A percentile compares a stretch with the other conserved stretches of the same genome.
Evolutionary conservation across 176 grass and related monocot genomes (phyloP).

Genomic region (Aegilops tauschii): DNA sequence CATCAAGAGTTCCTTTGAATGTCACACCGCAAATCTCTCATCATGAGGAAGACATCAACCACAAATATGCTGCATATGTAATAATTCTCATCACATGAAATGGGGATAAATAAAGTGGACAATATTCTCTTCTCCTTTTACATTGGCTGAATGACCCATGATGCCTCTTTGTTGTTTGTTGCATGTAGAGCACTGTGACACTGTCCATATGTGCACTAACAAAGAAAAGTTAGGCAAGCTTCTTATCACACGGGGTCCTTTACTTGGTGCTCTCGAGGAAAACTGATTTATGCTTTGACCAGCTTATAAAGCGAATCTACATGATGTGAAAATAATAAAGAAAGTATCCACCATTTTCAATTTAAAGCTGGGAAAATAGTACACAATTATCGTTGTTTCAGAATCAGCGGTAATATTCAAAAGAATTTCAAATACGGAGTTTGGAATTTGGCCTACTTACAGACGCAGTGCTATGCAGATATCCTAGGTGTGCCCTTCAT

Average conservation of each 20-base stretch:
- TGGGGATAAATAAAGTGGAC: constrained; percentile 4
- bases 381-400: background rate
- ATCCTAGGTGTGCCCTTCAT: background rate
- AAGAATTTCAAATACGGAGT: background rate
- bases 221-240: constrained; percentile 49
- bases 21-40: background rate
- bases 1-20: background rate
- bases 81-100: constrained; percentile 1
- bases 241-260: constrained; percentile 33
- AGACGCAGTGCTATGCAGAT: background rate
- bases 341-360: background rate
- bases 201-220: constrained; percentile 35
- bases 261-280: constrained; percentile 24
- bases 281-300: constrained; percentile 45
- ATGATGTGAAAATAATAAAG: background rate
- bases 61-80: constrained; percentile 2
- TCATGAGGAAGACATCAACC: background rate
- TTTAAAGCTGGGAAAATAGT: background rate
- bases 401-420: background rate
- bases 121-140: constrained; percentile 21
- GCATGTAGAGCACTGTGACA: constrained; percentile 31
- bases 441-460: background rate
- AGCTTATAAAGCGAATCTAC: constrained; percentile 6
- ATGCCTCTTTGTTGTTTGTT: constrained; percentile 20
- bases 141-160: constrained; percentile 34